Conservation (phyloP, 495 filamentous ascomycete species). For the Penicillium antarcticum region DNA sequence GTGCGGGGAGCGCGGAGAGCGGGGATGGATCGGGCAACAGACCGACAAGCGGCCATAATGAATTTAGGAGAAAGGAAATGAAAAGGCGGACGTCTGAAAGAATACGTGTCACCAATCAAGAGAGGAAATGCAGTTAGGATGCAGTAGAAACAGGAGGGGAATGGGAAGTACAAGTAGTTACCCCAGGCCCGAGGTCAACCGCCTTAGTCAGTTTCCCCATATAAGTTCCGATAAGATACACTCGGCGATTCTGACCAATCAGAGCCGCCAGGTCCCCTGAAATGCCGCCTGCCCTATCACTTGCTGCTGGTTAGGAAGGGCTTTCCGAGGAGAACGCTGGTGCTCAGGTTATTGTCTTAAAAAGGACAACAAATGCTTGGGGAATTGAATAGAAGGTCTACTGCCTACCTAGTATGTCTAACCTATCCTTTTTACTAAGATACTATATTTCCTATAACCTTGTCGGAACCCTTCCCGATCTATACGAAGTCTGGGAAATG, state of each 20-base stretch:
- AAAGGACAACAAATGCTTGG: no score
- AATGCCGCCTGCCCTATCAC: no score
- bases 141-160: neutral
- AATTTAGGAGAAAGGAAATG: neutral
- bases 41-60: constrained; percentile 46
- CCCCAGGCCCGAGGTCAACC: constrained; percentile 29
- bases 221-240: constrained; percentile 19
- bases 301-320: no score
- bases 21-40: constrained; percentile 40
- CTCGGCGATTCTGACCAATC: constrained; percentile 21
- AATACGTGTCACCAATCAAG: neutral
- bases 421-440: no score
- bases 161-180: constrained; percentile 13
- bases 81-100: neutral
- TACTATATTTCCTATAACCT: no score
- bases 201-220: constrained; percentile 16
- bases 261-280: neutral
- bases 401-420: no score
- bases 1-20: constrained; percentile 48
- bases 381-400: no score
- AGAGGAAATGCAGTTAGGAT: neutral
- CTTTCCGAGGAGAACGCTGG: no score
- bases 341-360: no score
- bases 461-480: no score
- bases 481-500: no score